Base-by-base conservation (phyloP, 1,284 basidiomycete species). In the Rhodotorula sp. region DNA sequence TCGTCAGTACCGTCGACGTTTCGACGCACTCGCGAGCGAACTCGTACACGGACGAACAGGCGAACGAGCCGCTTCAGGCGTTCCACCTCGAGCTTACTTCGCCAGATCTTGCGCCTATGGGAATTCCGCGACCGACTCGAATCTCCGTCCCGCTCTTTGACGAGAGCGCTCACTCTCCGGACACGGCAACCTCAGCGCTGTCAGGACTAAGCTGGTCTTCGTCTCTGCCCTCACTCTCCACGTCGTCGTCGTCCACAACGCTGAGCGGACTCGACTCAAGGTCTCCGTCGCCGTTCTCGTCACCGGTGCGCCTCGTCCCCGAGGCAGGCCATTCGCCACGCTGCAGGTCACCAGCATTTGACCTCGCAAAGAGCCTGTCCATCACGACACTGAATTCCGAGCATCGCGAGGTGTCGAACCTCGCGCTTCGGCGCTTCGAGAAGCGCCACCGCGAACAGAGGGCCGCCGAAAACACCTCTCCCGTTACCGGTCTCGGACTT, bases 371-470 rank as follows among this genome's bases (percentile, higher is more conserved):
- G 57, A n/a, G n/a, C 4, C 15, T 59, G 24, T 45, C 42, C 3
- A 14, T 45, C n/a, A 18, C 14, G 8, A 26, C 26, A 3, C 6
- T 26, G 26, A 17, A 14, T 15, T 17, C 15, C 4, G 53, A 54
- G 14, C n/a, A 26, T 12, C 53, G 15, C 8, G 55, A 15, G 29
- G 46, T 48, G 17, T 61, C 60, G 60, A 49, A 29, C 8, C 69
- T 70, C 51, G 69, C 69, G 7, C 58, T 61, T 45, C 61, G 69
- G 10, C 57, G 69, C 2, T 30, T 67, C 53, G 42, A 60, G 29
- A 37, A 45, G 12, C 62, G 62, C 20, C 53, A 53, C 17, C 20
- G 24, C 49, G 48, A 60, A 18, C 48, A 24, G 7, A 18, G 53
- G 53, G 26, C 22, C 37, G 30, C 29, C 53, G 55, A 12, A 22